Base-by-base conservation (phyloP, 2,329 filamentous ascomycete genomes). In the Spiromastix sp. region DNA sequence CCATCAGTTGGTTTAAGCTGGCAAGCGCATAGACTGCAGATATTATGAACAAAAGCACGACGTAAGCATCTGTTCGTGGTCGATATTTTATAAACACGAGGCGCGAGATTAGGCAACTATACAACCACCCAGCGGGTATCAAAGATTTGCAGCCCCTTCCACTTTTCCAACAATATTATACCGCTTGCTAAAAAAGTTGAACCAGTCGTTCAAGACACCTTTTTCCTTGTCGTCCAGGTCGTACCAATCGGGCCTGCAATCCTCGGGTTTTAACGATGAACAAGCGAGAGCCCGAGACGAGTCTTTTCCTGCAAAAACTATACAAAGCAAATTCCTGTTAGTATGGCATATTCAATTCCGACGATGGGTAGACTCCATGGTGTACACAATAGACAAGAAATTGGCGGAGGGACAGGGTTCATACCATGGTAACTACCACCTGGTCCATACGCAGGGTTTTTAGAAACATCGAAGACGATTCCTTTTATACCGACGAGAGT, bases 291-390 rank as follows among this genome's bases (percentile, higher is more conserved):
- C 91, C 42, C 85, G 77, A n/a, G 91, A 96, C 17, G 91, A 82
- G 53, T 98, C 93, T 55, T 93, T 93, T 42, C 91, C 91, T 2
- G 85, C 83, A 55, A 98, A 98, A 13, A 95, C 91, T 98, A 47
- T 27, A 31, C 36, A 12, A n/a, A n/a, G n/a, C n/a, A n/a, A n/a
- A n/a, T n/a, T n/a, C 25, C 26, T n/a, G 7, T 11, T 16, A n/a
- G 22, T 25, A 8, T 25, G 26, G 16, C 26, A 17, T 8, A 34
- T 4, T 7, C 3, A 7, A 15, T 5, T 15, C 11, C 21, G 11
- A 20, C 30, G 15, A 17, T 13, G 19, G 22, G 8, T 25, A 9
- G 22, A n/a, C 8, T 25, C 8, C 8, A 25, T 25, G 9, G 9
- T n/a, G 8, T 25, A 9, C 8, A 25, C 8, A n/a, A n/a, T n/a